These are phyloP conservation scores for Paramecium caudatum DNA, from an alignment of 73 alveolate species.

Conservation along the genomic window DNA sequence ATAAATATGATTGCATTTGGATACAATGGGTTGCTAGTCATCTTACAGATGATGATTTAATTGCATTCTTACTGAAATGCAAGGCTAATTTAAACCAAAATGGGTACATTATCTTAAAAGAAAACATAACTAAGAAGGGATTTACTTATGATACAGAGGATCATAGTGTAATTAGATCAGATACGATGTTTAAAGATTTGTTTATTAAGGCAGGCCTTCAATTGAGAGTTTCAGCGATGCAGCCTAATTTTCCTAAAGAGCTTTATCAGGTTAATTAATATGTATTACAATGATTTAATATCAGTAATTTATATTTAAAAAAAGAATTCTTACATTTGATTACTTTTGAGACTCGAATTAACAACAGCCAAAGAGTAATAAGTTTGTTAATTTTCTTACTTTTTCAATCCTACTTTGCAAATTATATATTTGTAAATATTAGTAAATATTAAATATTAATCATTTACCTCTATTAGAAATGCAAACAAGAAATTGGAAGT, in stretches of 20 bases:
- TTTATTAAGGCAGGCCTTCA: conserved; percentile 77
- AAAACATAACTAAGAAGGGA: conserved; percentile 74
- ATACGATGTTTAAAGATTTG: conserved; percentile 65
- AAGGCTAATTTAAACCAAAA: conserved; percentile 77
- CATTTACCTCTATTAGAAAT: background rate
- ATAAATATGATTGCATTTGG: conserved; percentile 85
- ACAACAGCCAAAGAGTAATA: no score
- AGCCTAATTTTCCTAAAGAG: conserved; percentile 79
- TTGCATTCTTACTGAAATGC: conserved; percentile 76
- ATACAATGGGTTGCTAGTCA: conserved; percentile 84
- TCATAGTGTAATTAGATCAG: conserved; percentile 79
- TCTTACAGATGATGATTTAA: conserved; percentile 81
- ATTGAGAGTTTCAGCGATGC: conserved; percentile 66
- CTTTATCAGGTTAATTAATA: conserved; percentile 72
- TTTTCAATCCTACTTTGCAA: no score
- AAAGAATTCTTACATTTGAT: no score
- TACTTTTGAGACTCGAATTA: no score
- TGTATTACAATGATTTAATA: conserved; percentile 28
- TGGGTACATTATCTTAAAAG: conserved; percentile 80
- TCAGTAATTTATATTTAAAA: no score
- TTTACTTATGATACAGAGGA: conserved; percentile 79
- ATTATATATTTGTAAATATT: no score
- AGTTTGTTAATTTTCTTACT: no score
- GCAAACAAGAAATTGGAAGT: conserved; percentile 44
- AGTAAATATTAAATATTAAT: conserved; percentile 6